phyloP scores from a whole-genome alignment of 23 red algal genomes.

The Gracilaria gracilis region DNA sequence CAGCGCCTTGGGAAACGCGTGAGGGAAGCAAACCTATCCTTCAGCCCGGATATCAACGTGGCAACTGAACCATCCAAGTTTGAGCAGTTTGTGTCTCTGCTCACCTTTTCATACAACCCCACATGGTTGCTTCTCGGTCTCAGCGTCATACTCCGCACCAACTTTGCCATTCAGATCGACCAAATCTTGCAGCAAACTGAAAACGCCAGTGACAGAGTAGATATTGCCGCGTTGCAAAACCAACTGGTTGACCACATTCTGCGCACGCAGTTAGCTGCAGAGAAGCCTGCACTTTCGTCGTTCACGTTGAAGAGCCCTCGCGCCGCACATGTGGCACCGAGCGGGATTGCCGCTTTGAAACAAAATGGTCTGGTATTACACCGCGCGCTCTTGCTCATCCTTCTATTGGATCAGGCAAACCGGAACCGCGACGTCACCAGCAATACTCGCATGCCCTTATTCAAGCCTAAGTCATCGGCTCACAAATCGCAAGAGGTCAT shows the following conservation, averaged over 20 bases:
- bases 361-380: conserved; percentile 43
- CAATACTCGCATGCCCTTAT: conserved; percentile 23
- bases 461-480: conserved; percentile 16
- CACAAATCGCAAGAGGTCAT: conserved; percentile 47
- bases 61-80: conserved; percentile 2
- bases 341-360: not conserved
- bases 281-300: not conserved
- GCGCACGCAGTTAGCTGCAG: conserved; percentile 5
- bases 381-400: conserved; percentile 9
- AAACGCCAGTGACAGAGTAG: not conserved
- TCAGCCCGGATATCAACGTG: conserved; percentile 21
- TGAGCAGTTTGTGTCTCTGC: conserved; percentile 28
- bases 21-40: conserved; percentile 1
- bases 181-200: not conserved
- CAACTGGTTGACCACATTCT: conserved; percentile 40
- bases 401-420: conserved; percentile 42
- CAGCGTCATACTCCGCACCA: conserved; percentile 34
- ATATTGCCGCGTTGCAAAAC: not conserved
- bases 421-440: not conserved
- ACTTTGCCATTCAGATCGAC: conserved; percentile 39
- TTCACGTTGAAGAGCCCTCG: not conserved
- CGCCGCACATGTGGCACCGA: not conserved
- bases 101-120: conserved; percentile 41
- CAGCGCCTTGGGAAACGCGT: conserved; percentile 16
- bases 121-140: conserved; percentile 48